Evolutionary conservation across 2,329 filamentous ascomycete genomes (phyloP).

Genomic region (Colletotrichum sp.): DNA sequence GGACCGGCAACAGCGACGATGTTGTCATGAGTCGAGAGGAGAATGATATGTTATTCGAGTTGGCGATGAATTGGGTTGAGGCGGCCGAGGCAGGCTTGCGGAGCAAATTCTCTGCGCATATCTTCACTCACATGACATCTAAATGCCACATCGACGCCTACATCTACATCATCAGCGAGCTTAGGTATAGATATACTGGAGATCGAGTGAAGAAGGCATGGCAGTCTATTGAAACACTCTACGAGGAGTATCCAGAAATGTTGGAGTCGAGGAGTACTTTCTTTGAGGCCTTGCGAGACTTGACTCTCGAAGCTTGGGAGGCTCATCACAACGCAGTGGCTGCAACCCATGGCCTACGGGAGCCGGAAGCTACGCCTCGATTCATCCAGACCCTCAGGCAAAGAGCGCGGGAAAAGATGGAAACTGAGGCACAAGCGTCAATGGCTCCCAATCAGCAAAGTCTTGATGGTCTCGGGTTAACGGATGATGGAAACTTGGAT

Average conservation of each 20-base stretch:
- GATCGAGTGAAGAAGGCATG: slow-evolving; percentile 28
- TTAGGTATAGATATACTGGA: slow-evolving; percentile 25
- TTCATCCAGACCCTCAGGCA: background rate
- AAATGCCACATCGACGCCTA: slow-evolving; percentile 33
- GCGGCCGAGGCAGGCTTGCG: slow-evolving; percentile 22
- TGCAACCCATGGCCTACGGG: background rate
- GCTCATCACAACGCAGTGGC: background rate
- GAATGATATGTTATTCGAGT: slow-evolving; percentile 28
- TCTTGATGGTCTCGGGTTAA: background rate
- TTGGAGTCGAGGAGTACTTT: background rate
- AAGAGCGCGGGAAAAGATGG: background rate
- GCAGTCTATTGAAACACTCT: slow-evolving; percentile 29
- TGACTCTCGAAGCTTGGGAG: slow-evolving; percentile 2
- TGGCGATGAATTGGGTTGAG: slow-evolving; percentile 28
- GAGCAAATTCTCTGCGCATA: slow-evolving; percentile 32
- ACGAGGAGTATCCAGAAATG: slow-evolving; percentile 25
- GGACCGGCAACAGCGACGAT: background rate
- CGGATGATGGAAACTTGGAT: background rate
- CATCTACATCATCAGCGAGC: slow-evolving; percentile 35
- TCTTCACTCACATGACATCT: slow-evolving; percentile 31
- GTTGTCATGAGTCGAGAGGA: slow-evolving; percentile 24
- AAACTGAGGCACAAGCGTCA: background rate
- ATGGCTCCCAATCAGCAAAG: background rate
- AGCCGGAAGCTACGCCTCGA: background rate
- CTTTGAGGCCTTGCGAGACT: background rate